Evolutionary conservation across 2,329 filamentous ascomycete species (phyloP), one percentile per base, ranked within the genome.

Genomic region (Emergomyces orientalis): DNA sequence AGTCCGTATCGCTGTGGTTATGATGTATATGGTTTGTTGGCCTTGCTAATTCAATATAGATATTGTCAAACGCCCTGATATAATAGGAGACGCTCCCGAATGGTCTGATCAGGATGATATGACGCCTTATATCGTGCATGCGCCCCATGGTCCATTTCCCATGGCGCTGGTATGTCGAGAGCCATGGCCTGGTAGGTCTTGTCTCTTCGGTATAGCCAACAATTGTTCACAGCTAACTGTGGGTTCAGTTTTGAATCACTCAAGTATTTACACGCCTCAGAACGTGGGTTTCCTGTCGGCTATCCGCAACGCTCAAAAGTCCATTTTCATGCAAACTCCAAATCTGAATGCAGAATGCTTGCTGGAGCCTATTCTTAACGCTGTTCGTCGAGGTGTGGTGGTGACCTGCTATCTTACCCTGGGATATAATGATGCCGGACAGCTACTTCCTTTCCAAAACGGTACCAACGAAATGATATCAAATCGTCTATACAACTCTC

Each of bases 351-450:
- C 89, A 0, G 82, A 83, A 63, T 86, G 85, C 0, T 76, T 91
- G 0, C 69, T 91, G 0, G 82, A 85, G 0, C 86, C 85, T 0
- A 81, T 92, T 3, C 70, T 82, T 0, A 81, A 80, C 2, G 88
- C 89, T 0, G 81, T 86, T n/a, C 80, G 85, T 64, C 79, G 88
- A 1, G 88, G 88, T 0, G 74, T 91, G 0, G 77, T 86, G 59
- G 84, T 91, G 0, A 85, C 82, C 0, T 87, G 85, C 71, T 91
- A 89, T 66, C 80, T 91, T 1, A 90, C 88, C 66, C 81, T 92
- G 0, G 88, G 89, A 1, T 93, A 93, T 75, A 92, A 92, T 65
- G 89, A 92, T 67, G 78, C 84, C 0, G 89, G 89, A 27, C 88
- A 92, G 71, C 81, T 92, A 39, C 82, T 93, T 0, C 89, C 89